Base-by-base conservation (phyloP, 805 yeast genomes). In the Metschnikowia proteae region DNA sequence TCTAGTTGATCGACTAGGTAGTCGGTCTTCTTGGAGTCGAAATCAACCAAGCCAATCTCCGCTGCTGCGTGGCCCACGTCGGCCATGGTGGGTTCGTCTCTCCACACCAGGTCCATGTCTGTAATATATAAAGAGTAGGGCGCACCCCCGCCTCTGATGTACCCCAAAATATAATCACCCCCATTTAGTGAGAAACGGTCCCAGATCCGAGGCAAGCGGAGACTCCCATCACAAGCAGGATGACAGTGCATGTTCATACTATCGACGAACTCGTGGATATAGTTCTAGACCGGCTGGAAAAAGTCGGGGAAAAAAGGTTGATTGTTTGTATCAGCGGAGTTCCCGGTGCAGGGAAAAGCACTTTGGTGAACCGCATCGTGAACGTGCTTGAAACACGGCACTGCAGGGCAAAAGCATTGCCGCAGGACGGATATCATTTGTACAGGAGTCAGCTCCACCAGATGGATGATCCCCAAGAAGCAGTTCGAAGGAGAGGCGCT, bases 291-390 rank as follows among this genome's bases (percentile, higher is more conserved):
- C 46, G 37, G 11, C 34, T 52, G 40, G 35, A 31, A 32, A n/a
- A 13, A 25, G 35, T 13, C 22, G 43, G 38, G n/a, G 44, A 47
- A 31, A n/a, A 44, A 13, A 47, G 91, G 54, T 62, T 81, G 2
- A 50, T 84, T 13, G 70, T 89, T 7, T 68, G 85, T 0, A 59
- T 89, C 9, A 82, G 83, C 2, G 96, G 96, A 1, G 75, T 82
- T 0, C 96, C 96, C 2, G 96, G 96, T 5, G 81, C 91, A 0
- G 96, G 96, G 0, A 88, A 88, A 62, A 78, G 91, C 3, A 86
- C 95, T 0, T 59, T 83, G 32, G 82, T 91, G 1, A 60, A 60
- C 34, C 47, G 63, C 4, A 66, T 88, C 5, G 75, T 75, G 73
- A 54, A 47, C 55, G 25, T 49, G 57, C 53, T 72, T 31, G 60